Percentiles rank a stretch among this genome's conserved stretches.
These are phyloP conservation scores for Globisporangium viniferum DNA, from an alignment of 352 stramenopile genomes.

Conservation along the genomic window DNA sequence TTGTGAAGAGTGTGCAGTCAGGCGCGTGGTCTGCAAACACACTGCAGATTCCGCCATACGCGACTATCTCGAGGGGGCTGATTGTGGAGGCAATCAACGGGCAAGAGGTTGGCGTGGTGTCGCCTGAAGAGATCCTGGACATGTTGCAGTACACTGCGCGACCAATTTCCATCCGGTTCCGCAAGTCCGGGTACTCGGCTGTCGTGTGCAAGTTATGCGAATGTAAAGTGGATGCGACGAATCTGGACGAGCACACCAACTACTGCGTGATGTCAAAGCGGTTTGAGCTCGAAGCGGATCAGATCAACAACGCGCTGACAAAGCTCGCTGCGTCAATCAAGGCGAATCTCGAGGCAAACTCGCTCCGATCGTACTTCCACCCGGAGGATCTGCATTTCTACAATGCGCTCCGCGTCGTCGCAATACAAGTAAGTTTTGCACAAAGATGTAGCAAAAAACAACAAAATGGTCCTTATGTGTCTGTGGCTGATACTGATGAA, in stretches of 20 bases:
- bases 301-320: constrained; percentile 65
- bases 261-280: constrained; percentile 78
- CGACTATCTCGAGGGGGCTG: constrained; percentile 45
- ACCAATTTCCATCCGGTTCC: constrained; percentile 69
- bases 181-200: constrained; percentile 30
- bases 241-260: constrained; percentile 72
- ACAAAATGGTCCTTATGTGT: background rate
- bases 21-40: constrained; percentile 32
- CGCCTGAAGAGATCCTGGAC: constrained; percentile 56
- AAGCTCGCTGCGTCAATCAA: constrained; percentile 60
- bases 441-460: background rate
- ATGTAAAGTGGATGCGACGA: constrained; percentile 58
- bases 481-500: background rate
- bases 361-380: constrained; percentile 41
- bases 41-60: constrained; percentile 38
- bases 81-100: constrained; percentile 69
- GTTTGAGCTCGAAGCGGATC: constrained; percentile 71
- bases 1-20: constrained; percentile 58
- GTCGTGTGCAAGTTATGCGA: constrained; percentile 85
- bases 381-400: constrained; percentile 67
- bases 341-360: constrained; percentile 40
- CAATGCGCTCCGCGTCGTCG: constrained; percentile 60
- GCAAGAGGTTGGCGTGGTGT: constrained; percentile 24
- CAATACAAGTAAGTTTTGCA: constrained; percentile 39
- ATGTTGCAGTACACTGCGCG: constrained; percentile 55